These are phyloP conservation scores for Ciborinia camelliae DNA, from an alignment of 2,329 filamentous ascomycete species.

Conservation along the genomic window DNA sequence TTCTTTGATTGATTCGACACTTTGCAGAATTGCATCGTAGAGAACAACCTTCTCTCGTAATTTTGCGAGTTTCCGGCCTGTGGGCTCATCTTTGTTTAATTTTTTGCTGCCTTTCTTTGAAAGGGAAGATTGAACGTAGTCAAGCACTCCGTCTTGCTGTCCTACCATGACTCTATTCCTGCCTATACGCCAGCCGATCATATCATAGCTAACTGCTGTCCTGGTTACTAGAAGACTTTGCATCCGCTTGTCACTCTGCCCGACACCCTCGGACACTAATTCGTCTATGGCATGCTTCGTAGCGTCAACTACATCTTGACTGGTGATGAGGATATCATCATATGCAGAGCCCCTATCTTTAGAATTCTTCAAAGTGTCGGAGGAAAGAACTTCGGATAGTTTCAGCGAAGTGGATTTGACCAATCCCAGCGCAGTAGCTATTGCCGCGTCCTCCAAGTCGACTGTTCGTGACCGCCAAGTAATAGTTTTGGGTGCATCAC, in stretches of 20 bases:
- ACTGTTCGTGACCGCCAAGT: slow-evolving; percentile 84
- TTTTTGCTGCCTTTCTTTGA: slow-evolving; percentile 53
- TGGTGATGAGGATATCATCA: slow-evolving; percentile 83
- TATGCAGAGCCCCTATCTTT: slow-evolving; percentile 80
- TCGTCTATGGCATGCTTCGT: slow-evolving; percentile 93
- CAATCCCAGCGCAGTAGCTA: slow-evolving; percentile 76
- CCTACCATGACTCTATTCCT: slow-evolving; percentile 87
- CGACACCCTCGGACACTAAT: slow-evolving; percentile 74
- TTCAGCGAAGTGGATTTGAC: slow-evolving; percentile 55
- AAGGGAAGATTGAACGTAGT: slow-evolving; percentile 49
- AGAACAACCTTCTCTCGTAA: slow-evolving; percentile 84
- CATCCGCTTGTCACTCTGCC: slow-evolving; percentile 80
- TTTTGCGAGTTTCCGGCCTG: slow-evolving; percentile 71
- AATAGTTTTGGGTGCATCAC: slow-evolving; percentile 67
- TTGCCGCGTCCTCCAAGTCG: slow-evolving; percentile 86
- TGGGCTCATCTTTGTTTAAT: slow-evolving; percentile 57
- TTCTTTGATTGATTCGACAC: slow-evolving; percentile 83
- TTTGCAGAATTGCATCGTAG: slow-evolving; percentile 88
- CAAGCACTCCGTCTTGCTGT: slow-evolving; percentile 68
- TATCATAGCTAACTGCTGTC: slow-evolving; percentile 88
- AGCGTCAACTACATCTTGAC: slow-evolving; percentile 90
- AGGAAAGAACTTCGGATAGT: slow-evolving; percentile 48
- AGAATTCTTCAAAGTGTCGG: slow-evolving; percentile 45
- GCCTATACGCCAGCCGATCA: slow-evolving; percentile 92
- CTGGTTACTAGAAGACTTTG: slow-evolving; percentile 89